A percentile compares a stretch with the other conserved stretches of the same genome.
These are phyloP conservation scores for Usnea hakonensis DNA, from an alignment of 495 filamentous ascomycete species.

Conservation along the genomic window DNA sequence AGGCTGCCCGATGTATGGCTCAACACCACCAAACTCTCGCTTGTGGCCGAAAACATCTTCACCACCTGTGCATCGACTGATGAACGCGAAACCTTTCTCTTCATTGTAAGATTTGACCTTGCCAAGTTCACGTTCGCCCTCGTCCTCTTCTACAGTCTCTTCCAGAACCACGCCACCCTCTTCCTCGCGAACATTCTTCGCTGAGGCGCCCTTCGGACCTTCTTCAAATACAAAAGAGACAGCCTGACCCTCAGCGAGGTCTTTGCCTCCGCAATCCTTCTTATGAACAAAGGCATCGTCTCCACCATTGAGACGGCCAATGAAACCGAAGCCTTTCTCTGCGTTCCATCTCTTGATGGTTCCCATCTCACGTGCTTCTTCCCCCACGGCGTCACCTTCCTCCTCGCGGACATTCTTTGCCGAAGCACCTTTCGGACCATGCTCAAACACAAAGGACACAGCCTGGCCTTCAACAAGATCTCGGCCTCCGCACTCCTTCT, in stretches of 20 bases:
- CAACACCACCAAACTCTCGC: slow-evolving; percentile 9
- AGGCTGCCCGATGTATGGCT: slow-evolving; percentile 12
- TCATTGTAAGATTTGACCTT: slow-evolving; percentile 19
- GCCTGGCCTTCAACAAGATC: not conserved
- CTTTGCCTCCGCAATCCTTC: slow-evolving; percentile 11
- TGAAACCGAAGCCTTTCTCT: slow-evolving; percentile 18
- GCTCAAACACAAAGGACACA: slow-evolving; percentile 14
- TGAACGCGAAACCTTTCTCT: slow-evolving; percentile 15
- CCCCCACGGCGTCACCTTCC: slow-evolving; percentile 1
- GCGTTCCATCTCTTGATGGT: slow-evolving; percentile 17
- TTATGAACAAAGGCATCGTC: slow-evolving; percentile 16
- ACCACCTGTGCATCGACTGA: slow-evolving; percentile 8
- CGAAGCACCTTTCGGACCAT: slow-evolving; percentile 10
- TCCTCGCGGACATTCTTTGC: slow-evolving; percentile 12
- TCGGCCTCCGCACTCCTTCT: not conserved
- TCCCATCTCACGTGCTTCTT: slow-evolving; percentile 5
- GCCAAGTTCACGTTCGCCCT: slow-evolving; percentile 16
- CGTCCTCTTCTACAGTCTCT: slow-evolving; percentile 7
- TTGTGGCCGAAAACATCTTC: slow-evolving; percentile 15
- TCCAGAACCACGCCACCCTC: slow-evolving; percentile 5
- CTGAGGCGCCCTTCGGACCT: slow-evolving; percentile 12
- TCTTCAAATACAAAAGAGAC: slow-evolving; percentile 16
- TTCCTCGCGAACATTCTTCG: slow-evolving; percentile 13
- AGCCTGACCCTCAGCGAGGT: slow-evolving; percentile 10
- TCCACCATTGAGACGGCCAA: slow-evolving; percentile 6